Evolutionary conservation across 176 grass and related monocot genomes (phyloP), one percentile per base, ranked within the genome.

Genomic region (Triticum timopheevii): DNA sequence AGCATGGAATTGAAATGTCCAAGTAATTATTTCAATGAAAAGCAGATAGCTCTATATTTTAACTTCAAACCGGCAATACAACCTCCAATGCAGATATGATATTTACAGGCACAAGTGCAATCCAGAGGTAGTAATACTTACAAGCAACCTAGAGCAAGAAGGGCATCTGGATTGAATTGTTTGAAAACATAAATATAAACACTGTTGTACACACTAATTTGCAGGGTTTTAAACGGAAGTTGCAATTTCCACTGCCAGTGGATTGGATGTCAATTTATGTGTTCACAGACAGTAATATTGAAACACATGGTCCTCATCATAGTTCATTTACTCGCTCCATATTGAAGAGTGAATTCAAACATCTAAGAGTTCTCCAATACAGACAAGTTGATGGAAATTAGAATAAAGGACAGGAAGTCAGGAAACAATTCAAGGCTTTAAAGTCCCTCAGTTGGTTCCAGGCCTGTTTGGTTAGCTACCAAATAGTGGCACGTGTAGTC

Each of bases 161-260:
- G 10, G 25, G 9, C 12, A 7, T 23, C 19, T 3, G 19, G 2
- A 76, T 65, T 67, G 16, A 49, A 66, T 56, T 76, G 47, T 40
- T 67, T 52, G 13, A 58, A 6, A 86, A 54, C 7, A 35, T 75
- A 65, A 2, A 27, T 20, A 16, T 28, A 61, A 36, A 73, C 1
- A 63, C 80, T 61, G 39, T 19, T 22, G 23, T 65, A 38, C 20
- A 81, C 6, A 54, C 39, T 83, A 69, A 16, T 78, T 82, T 87
- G 42, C 44, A 65, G 39, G 2, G 65, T 47, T 80, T 67, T 74
- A 27, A 19, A 28, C 1, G 23, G 8, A n/a, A 34, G 1, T 25
- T 9, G 3, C 6, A 22, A 58, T n/a, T 68, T 75, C 58, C 71
- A 24, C 42, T 23, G 69, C 12, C 28, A 35, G 6, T 69, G 6